phyloP scores from a whole-genome alignment of 192 early-diverging fungal genomes.

The Rhizophlyctis rosea region DNA sequence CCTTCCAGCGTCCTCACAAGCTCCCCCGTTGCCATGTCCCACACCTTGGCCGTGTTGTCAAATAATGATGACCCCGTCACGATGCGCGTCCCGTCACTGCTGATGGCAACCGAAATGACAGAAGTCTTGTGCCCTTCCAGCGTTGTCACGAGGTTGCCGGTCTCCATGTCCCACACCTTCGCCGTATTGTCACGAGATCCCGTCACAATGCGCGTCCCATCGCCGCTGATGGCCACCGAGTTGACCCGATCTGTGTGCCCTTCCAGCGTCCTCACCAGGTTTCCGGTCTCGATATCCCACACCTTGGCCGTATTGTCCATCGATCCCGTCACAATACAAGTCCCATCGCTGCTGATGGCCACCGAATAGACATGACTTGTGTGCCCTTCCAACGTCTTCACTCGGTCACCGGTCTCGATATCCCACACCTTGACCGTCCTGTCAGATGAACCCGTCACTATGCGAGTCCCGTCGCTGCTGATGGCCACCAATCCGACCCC shows the following conservation, averaged over 20 bases:
- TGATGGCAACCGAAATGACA: conserved; percentile 54
- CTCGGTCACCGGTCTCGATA: conserved; percentile 45
- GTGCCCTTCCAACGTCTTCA: conserved; percentile 65
- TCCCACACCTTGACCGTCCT: conserved; percentile 47
- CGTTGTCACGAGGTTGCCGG: conserved; percentile 6
- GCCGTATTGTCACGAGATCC: conserved; percentile 43
- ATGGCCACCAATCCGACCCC: conserved; percentile 91
- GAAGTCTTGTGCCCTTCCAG: conserved; percentile 40
- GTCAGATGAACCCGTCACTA: conserved; percentile 48
- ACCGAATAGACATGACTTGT: conserved; percentile 78
- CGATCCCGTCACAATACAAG: conserved; percentile 77
- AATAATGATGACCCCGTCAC: no score
- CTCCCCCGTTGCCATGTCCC: conserved; percentile 52
- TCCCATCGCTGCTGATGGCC: conserved; percentile 73
- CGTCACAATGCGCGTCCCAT: conserved; percentile 29
- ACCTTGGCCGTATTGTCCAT: conserved; percentile 85
- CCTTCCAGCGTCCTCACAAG: conserved; percentile 65
- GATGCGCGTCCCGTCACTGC: conserved; percentile 50
- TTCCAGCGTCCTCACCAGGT: conserved; percentile 30
- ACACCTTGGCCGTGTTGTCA: conserved; percentile 40
- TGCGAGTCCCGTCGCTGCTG: conserved; percentile 51
- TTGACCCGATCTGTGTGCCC: conserved; percentile 45
- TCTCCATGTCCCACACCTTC: conserved; percentile 39
- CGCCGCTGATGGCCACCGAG: conserved; percentile 44
- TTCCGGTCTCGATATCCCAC: conserved; percentile 58